Base-by-base conservation (phyloP, 2,329 filamentous ascomycete genomes). In the Bipolaris bicolor region DNA sequence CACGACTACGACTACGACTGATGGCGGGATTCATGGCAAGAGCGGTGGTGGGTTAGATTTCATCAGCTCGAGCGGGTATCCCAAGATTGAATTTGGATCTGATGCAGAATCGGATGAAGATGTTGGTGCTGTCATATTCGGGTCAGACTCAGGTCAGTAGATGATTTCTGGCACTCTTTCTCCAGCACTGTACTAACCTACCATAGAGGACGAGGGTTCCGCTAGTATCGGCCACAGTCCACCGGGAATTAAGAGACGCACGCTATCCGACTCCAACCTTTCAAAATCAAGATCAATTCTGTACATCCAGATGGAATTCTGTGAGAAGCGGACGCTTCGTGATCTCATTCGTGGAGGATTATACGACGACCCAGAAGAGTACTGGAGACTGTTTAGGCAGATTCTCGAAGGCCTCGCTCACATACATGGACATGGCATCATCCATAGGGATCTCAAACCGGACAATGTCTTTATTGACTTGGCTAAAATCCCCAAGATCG, bases 251-350 rank as follows among this genome's bases (percentile, higher is more conserved):
- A 68, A 70, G 50, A 74, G 62, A 61, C 74, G 80, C 10, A 74
- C 77, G 44, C 76, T 77, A 49, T 82, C 81, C 16, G 79, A 79
- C 50, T 82, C 82, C 13, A 76, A 78, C 52, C 78, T 80, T 18
- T 40, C 57, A 16, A 81, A 84, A 41, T 84, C 85, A 58, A 86
- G 85, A 50, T 93, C 90, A 0, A 88, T 93, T 6, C 83, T 99
- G 40, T 99, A 97, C 74, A 98, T 99, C 54, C 95, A 96, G 59
- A 99, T 99, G 95, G 95, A 99, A 73, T 96, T 97, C 66, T 99
- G 95, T 71, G 94, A 98, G 74, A 95, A 94, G 72, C 86, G 90
- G 64, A 98, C 95, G 0, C 84, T 99, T 31, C 89, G 93, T 18
- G 92, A 98, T 80, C 79, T 97, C 29, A 96, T 99, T 55, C 84